Evolutionary conservation across 352 stramenopile species (phyloP).

Genomic region (Discostella stelligera): DNA sequence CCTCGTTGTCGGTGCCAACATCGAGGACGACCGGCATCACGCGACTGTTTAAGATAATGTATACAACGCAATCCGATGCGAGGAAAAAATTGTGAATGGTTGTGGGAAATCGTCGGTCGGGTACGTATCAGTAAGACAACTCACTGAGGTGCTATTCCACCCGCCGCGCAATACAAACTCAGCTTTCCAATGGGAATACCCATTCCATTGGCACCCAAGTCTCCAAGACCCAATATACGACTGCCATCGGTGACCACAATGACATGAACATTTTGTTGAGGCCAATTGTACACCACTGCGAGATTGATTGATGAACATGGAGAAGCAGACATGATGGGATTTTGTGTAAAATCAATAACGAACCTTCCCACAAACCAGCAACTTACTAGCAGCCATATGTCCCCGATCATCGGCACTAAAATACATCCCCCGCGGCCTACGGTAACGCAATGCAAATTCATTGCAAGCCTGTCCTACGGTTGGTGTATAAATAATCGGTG

Average conservation of each 20-base stretch:
- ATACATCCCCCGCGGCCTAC: constrained; percentile 91
- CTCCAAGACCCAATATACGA: constrained; percentile 93
- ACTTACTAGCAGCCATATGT: constrained; percentile 71
- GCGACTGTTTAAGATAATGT: constrained; percentile 42
- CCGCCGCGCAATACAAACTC: constrained; percentile 88
- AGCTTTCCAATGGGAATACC: constrained; percentile 94
- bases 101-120: not conserved
- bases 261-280: constrained; percentile 91
- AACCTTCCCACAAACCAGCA: not conserved
- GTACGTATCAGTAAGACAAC: not conserved
- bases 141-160: constrained; percentile 85
- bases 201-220: constrained; percentile 96
- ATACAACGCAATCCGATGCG: not conserved
- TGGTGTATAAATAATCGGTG: constrained; percentile 96
- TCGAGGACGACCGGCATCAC: constrained; percentile 93
- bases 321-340: too few species aligned
- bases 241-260: constrained; percentile 97
- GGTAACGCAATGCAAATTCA: constrained; percentile 89
- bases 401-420: constrained; percentile 90
- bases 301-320: constrained; percentile 50
- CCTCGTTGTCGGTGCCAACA: constrained; percentile 94
- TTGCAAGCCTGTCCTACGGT: constrained; percentile 91
- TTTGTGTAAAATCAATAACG: not conserved
- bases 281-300: constrained; percentile 87
- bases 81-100: not conserved